phyloP scores from a whole-genome alignment of 2,329 filamentous ascomycete species.

The Passalora sequoiae region DNA sequence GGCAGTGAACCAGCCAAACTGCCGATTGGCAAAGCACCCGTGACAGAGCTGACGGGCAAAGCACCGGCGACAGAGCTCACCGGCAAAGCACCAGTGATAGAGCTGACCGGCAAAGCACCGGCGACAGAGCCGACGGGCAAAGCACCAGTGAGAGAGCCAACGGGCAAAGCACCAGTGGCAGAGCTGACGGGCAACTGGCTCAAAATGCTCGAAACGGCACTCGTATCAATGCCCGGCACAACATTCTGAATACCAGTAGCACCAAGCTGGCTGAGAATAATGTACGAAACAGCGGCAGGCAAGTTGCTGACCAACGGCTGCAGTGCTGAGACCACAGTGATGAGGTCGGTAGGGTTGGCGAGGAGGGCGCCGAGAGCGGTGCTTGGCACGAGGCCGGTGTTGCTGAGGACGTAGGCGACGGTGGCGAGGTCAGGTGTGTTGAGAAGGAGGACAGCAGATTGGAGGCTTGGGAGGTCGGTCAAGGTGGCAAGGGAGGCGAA shows the following conservation, averaged over 20 bases:
- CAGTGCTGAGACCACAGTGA: conserved; percentile 5
- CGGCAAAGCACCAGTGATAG: too few species aligned
- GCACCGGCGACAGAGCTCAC: too few species aligned
- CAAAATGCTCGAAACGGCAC: not conserved
- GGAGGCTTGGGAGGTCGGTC: conserved; percentile 13
- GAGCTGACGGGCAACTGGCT: conserved; percentile 2
- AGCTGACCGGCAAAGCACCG: too few species aligned
- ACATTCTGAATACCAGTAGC: conserved; percentile 4
- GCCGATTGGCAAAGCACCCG: too few species aligned
- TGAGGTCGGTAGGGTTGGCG: conserved; percentile 7
- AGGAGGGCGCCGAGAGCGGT: conserved; percentile 9
- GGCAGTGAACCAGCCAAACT: too few species aligned
- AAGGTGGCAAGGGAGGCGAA: conserved; percentile 11
- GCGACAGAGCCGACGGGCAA: too few species aligned
- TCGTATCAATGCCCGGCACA: conserved; percentile 4
- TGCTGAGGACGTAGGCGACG: conserved; percentile 6
- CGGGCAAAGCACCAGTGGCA: too few species aligned
- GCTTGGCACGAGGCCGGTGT: not conserved
- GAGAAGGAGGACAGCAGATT: conserved; percentile 10
- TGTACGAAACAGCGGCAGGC: conserved; percentile 5
- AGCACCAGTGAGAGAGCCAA: too few species aligned
- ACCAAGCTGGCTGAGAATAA: conserved; percentile 12
- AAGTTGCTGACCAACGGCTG: conserved; percentile 6
- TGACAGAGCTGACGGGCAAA: too few species aligned
- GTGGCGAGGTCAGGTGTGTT: conserved; percentile 13